phyloP scores from a whole-genome alignment of 192 early-diverging fungal genomes.

The Chytriomyces sp. region DNA sequence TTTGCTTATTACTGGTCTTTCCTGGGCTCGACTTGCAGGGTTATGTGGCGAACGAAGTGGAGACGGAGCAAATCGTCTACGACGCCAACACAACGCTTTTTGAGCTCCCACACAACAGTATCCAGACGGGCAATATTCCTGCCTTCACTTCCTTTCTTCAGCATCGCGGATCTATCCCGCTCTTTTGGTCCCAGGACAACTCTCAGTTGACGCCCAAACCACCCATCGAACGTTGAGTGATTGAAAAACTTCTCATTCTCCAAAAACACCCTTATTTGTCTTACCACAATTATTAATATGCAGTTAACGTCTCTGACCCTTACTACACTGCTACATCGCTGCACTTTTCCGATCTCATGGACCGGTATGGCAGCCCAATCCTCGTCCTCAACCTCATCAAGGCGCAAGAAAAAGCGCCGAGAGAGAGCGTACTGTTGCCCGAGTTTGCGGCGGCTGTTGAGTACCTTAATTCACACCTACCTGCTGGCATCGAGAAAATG shows the following conservation, averaged over 20 bases:
- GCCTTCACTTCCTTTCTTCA: slow-evolving; percentile 93
- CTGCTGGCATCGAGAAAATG: slow-evolving; percentile 69
- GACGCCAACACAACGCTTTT: slow-evolving; percentile 91
- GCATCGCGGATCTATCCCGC: slow-evolving; percentile 94
- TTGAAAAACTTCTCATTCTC: too few relatives aligned
- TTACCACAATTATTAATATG: background rate
- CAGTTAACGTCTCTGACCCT: slow-evolving; percentile 86
- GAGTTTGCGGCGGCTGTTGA: slow-evolving; percentile 80
- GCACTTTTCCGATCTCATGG: slow-evolving; percentile 92
- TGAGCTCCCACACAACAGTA: slow-evolving; percentile 53
- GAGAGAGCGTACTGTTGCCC: slow-evolving; percentile 84
- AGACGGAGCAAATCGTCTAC: slow-evolving; percentile 96
- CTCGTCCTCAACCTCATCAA: slow-evolving; percentile 97
- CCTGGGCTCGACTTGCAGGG: slow-evolving; percentile 53
- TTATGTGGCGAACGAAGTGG: slow-evolving; percentile 98
- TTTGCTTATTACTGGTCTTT: too few relatives aligned
- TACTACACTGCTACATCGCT: slow-evolving; percentile 89
- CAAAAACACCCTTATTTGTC: too few relatives aligned
- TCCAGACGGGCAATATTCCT: slow-evolving; percentile 53
- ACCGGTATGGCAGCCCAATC: slow-evolving; percentile 86
- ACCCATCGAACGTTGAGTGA: slow-evolving; percentile 69
- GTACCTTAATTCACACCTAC: slow-evolving; percentile 91
- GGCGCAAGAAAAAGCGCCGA: slow-evolving; percentile 84
- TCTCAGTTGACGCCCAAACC: slow-evolving; percentile 94
- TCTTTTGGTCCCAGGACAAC: slow-evolving; percentile 94